Percentiles rank a stretch among this genome's conserved stretches.
Evolutionary conservation across 1,284 basidiomycete species (phyloP).

Genomic region (Pseudozyma hubeiensis): DNA sequence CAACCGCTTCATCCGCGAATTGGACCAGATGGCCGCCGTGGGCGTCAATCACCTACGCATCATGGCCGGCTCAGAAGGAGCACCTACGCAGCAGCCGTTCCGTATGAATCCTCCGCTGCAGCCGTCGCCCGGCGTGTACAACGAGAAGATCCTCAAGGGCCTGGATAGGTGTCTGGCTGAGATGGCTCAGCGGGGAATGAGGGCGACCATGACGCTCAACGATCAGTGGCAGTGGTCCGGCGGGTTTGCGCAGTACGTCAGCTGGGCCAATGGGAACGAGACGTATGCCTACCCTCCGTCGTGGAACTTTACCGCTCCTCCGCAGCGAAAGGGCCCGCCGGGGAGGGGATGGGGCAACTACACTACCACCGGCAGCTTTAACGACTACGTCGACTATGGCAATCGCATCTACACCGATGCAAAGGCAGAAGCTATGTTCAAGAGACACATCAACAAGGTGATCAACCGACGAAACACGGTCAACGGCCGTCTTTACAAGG

Average conservation of each 20-base stretch:
- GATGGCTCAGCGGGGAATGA: constrained; percentile 46
- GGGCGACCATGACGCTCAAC: constrained; percentile 51
- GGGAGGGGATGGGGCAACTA: constrained; percentile 52
- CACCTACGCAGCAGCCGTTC: constrained; percentile 18
- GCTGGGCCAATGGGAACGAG: constrained; percentile 45
- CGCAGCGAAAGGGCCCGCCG: constrained; percentile 30
- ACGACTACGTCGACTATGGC: constrained; percentile 28
- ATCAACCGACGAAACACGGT: constrained; percentile 51
- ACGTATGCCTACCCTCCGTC: constrained; percentile 50
- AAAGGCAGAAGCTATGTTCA: constrained; percentile 24
- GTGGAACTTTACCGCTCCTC: constrained; percentile 37
- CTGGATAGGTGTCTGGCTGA: constrained; percentile 52
- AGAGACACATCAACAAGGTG: constrained; percentile 39
- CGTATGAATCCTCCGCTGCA: constrained; percentile 33
- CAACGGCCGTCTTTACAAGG: constrained; percentile 49
- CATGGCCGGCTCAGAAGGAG: constrained; percentile 42
- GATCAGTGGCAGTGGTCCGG: constrained; percentile 46
- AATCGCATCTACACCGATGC: constrained; percentile 46
- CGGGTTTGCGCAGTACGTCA: constrained; percentile 41
- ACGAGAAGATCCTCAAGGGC: constrained; percentile 49
- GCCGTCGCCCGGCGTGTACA: constrained; percentile 20
- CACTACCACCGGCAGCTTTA: constrained; percentile 32
- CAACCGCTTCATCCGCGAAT: constrained; percentile 40
- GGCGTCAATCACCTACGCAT: constrained; percentile 57
- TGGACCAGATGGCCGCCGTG: constrained; percentile 43